These are phyloP conservation scores for Priceomyces melissophilus DNA, from an alignment of 805 yeast species.

Conservation along the genomic window DNA sequence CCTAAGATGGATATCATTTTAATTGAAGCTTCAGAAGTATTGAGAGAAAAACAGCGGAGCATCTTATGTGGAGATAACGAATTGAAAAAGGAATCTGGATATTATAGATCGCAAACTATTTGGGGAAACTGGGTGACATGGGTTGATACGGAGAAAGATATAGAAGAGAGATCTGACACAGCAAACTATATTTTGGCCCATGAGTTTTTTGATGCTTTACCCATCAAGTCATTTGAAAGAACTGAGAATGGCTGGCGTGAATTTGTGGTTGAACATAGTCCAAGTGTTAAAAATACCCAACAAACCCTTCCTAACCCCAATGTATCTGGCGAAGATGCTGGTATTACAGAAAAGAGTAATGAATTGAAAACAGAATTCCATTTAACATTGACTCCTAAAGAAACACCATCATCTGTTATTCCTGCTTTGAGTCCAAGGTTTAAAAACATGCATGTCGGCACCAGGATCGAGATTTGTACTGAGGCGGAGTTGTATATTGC, in stretches of 20 bases:
- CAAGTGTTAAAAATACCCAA: slow-evolving; percentile 34
- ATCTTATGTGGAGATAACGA: slow-evolving; percentile 39
- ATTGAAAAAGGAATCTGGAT: slow-evolving; percentile 27
- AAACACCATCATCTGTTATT: slow-evolving; percentile 59
- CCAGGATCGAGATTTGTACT: slow-evolving; percentile 71
- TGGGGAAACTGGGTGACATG: slow-evolving; percentile 57
- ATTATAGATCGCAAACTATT: slow-evolving; percentile 36
- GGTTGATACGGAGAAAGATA: slow-evolving; percentile 57
- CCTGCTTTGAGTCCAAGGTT: slow-evolving; percentile 53
- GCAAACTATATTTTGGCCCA: slow-evolving; percentile 75
- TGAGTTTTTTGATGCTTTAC: slow-evolving; percentile 85
- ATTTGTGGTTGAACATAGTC: slow-evolving; percentile 57
- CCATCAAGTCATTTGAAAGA: slow-evolving; percentile 64
- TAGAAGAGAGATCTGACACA: slow-evolving; percentile 17
- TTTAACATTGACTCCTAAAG: slow-evolving; percentile 52
- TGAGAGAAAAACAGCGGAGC: slow-evolving; percentile 54
- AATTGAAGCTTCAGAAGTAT: slow-evolving; percentile 69
- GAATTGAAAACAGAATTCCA: slow-evolving; percentile 43
- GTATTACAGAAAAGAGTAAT: slow-evolving; percentile 4
- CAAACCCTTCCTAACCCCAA: slow-evolving; percentile 16
- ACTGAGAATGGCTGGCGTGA: slow-evolving; percentile 78
- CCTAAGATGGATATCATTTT: slow-evolving; percentile 45
- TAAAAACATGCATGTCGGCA: slow-evolving; percentile 47
- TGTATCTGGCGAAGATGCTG: slow-evolving; percentile 8
- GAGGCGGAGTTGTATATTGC: slow-evolving; percentile 60